phyloP scores from a whole-genome alignment of 495 filamentous ascomycete genomes.

The Cercophora scortea region DNA sequence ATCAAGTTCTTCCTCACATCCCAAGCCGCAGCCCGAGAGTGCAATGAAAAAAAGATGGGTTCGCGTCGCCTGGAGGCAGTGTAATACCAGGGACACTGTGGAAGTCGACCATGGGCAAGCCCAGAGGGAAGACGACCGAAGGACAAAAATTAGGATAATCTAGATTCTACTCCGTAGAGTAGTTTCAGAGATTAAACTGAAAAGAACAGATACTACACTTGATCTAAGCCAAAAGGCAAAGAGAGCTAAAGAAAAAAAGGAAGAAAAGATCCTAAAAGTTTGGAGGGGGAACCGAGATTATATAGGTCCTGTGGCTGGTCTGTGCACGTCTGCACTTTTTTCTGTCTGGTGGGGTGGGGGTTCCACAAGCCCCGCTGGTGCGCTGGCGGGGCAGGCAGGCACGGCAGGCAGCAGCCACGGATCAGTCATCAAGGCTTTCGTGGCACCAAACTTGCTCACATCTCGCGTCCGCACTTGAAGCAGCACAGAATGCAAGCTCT shows the following conservation, averaged over 20 bases:
- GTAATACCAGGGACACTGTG: slow-evolving; percentile 85
- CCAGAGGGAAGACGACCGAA: slow-evolving; percentile 33
- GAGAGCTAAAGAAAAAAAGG: slow-evolving; percentile 27
- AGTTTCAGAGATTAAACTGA: slow-evolving; percentile 84
- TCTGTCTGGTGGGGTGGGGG: background rate
- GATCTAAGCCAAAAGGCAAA: slow-evolving; percentile 81
- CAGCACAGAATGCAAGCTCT: too few relatives aligned
- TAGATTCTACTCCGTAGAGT: slow-evolving; percentile 62
- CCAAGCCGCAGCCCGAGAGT: slow-evolving; percentile 8
- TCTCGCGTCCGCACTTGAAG: too few relatives aligned
- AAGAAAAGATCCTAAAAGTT: background rate
- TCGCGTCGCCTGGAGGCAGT: slow-evolving; percentile 83
- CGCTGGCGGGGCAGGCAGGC: too few relatives aligned
- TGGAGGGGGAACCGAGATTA: background rate
- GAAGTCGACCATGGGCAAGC: slow-evolving; percentile 63
- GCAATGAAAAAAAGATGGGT: slow-evolving; percentile 21
- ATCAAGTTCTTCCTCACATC: slow-evolving; percentile 12
- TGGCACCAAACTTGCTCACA: too few relatives aligned
- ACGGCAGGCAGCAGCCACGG: too few relatives aligned
- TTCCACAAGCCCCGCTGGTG: too few relatives aligned
- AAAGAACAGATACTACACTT: slow-evolving; percentile 99
- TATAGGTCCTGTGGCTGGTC: background rate
- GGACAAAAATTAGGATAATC: slow-evolving; percentile 79
- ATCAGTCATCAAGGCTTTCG: too few relatives aligned
- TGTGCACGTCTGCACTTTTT: background rate